Evolutionary conservation across 2,329 filamentous ascomycete genomes (phyloP).

Genomic region (Proliferodiscus dingleyae): DNA sequence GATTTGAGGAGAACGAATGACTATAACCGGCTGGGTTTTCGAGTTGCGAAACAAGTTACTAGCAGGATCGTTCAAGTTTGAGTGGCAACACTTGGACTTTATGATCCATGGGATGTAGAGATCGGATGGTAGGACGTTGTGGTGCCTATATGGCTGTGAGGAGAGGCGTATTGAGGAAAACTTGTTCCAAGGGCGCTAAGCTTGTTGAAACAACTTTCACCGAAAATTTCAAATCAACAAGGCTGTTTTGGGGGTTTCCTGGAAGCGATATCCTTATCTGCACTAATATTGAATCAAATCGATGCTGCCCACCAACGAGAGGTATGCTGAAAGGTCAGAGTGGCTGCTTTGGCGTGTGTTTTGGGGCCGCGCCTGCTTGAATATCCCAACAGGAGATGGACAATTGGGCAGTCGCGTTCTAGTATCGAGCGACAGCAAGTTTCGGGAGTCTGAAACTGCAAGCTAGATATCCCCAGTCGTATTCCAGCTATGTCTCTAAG

Average conservation of each 20-base stretch:
- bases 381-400: too few relatives aligned
- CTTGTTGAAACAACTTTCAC: not conserved
- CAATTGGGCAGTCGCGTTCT: constrained; percentile 19
- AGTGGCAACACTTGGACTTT: too few relatives aligned
- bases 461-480: constrained; percentile 20
- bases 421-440: constrained; percentile 23
- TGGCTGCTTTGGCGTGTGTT: too few relatives aligned
- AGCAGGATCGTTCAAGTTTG: not conserved
- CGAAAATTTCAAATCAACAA: not conserved
- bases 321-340: too few relatives aligned
- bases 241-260: not conserved
- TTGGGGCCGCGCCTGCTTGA: too few relatives aligned
- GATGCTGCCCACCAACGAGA: not conserved
- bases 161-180: not conserved
- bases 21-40: not conserved
- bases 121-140: too few relatives aligned
- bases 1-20: constrained; percentile 2
- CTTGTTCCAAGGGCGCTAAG: not conserved
- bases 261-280: not conserved
- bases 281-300: not conserved
- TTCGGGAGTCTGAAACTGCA: constrained; percentile 26
- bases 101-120: too few relatives aligned
- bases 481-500: constrained; percentile 6
- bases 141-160: not conserved
- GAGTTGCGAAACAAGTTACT: not conserved